Evolutionary conservation across 306 rosid species (phyloP).

Genomic region (Albizia julibrissin): DNA sequence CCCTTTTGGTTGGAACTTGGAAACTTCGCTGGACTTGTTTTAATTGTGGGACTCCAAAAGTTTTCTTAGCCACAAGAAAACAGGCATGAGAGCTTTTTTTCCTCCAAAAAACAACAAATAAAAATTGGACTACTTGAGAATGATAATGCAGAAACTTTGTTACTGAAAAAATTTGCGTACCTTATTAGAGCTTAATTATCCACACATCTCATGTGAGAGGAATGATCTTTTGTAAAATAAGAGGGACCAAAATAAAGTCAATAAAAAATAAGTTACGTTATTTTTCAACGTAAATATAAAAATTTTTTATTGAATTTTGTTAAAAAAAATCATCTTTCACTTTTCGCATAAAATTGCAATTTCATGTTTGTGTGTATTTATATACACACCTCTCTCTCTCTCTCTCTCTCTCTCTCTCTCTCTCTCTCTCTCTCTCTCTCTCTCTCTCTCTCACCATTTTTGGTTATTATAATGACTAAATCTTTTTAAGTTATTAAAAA

Average conservation of each 20-base stretch:
- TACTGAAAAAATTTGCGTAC: not conserved
- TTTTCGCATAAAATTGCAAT: not conserved
- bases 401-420: too few species aligned
- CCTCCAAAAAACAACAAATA: not conserved
- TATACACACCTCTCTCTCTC: too few species aligned
- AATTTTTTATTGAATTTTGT: too few species aligned
- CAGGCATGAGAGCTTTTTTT: not conserved
- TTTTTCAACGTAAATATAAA: not conserved
- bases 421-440: too few species aligned
- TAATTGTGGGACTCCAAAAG: not conserved
- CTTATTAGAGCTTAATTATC: not conserved
- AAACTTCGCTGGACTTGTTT: not conserved
- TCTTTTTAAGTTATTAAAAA: not conserved
- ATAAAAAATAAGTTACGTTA: not conserved
- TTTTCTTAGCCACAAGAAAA: not conserved
- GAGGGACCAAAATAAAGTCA: not conserved
- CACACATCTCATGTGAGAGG: not conserved
- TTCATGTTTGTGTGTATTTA: not conserved
- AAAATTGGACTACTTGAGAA: not conserved
- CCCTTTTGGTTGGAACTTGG: not conserved
- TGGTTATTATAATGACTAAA: not conserved
- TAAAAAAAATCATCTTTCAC: not conserved
- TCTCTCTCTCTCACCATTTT: not conserved
- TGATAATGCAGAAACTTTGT: not conserved
- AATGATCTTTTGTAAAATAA: not conserved